Base-by-base conservation (phyloP, 169 alveolate species). In the Neospora caninum region DNA sequence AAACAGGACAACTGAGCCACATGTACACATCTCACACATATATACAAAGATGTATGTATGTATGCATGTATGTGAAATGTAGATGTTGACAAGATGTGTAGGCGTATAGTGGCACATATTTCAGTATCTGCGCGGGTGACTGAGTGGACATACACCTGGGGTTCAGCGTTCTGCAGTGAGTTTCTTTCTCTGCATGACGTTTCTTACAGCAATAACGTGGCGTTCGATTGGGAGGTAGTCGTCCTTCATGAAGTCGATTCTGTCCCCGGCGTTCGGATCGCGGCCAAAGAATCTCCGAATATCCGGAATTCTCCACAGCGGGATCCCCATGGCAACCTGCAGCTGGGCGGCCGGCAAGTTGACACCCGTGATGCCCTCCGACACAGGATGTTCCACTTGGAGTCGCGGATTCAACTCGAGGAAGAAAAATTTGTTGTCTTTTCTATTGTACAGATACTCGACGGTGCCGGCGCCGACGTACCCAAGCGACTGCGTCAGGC, bases 351-450 rank as follows among this genome's bases (percentile, higher is more conserved):
- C 97, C 0, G 98, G 98, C 69, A 97, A 94, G 88, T 97, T 97
- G 58, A 97, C 97, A 41, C 97, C 97, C 36, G 98, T 98, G 91
- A 98, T 95, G 67, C 98, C 98, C 95, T 98, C 99, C 13, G 99
- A 98, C 82, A 98, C 99, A 20, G 99, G 99, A 93, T 98, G 99
- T 95, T 98, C 99, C 69, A 98, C 99, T 73, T 96, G 97, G 80
- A 95, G 94, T 0, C 97, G 95, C n/a, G 97, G 96, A 69, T 95
- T 95, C 93, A 95, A 53, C 93, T 94, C 97, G 53, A 95, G 83
- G 97, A 98, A 98, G 93, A 95, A 98, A 94, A 96, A 97, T 86
- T 97, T 95, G 45, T 96, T 91, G 86, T 96, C 92, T 88, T 97
- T 92, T 38, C 97, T 97, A 88, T 98, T 99, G 92, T 97, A 98